phyloP scores from a whole-genome alignment of 1,139 yeast species.

The Meyerozyma guilliermondii region DNA sequence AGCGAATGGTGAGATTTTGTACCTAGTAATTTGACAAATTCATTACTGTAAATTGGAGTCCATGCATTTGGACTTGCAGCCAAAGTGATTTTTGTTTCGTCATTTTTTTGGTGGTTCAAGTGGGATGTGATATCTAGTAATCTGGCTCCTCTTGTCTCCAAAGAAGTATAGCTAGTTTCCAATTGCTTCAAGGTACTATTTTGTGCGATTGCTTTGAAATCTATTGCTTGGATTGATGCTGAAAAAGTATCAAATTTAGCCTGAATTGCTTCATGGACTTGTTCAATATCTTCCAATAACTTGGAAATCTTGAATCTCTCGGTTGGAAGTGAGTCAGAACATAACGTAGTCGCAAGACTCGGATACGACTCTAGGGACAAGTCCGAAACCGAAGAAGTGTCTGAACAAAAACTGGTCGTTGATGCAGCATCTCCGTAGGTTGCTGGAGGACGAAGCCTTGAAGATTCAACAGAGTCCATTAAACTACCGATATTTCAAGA shows the following conservation, averaged over 20 bases:
- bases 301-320: background rate
- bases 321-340: background rate
- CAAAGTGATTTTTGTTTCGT: background rate
- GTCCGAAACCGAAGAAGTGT: background rate
- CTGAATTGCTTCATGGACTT: background rate
- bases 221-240: background rate
- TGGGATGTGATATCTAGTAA: background rate
- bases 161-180: background rate
- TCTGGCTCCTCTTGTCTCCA: background rate
- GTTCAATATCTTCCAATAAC: background rate
- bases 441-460: background rate
- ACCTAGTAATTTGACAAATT: background rate
- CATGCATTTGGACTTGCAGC: background rate
- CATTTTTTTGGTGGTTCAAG: background rate
- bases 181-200: background rate
- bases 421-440: background rate
- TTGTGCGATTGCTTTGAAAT: background rate
- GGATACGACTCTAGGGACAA: background rate
- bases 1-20: background rate
- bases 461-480: background rate
- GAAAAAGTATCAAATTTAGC: background rate
- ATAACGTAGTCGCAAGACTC: background rate
- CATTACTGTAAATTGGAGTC: background rate
- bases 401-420: background rate
- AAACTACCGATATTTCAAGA: background rate